Evolutionary conservation across 345 rosid genomes (phyloP).

Genomic region (Draba incana): DNA sequence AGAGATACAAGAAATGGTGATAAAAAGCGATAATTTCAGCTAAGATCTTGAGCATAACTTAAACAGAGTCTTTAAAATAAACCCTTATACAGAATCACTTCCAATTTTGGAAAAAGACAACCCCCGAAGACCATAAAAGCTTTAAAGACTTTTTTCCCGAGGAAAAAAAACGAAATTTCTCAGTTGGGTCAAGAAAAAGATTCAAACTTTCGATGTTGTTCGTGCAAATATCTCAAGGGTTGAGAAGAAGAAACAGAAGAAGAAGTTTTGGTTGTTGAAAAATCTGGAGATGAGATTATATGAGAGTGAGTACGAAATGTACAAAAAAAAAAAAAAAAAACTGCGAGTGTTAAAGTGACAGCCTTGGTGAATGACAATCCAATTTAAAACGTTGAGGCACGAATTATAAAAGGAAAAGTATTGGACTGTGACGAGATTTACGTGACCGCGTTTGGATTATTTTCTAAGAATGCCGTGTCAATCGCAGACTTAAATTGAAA

Average conservation of each 20-base stretch:
- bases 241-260: not conserved
- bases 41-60: conserved; percentile 31
- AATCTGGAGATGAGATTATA: not conserved
- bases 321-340: not conserved
- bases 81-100: not conserved
- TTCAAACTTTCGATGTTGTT: conserved; percentile 23
- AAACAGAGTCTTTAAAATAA: not conserved
- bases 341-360: conserved; percentile 35
- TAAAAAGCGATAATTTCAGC: conserved; percentile 28
- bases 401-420: not conserved
- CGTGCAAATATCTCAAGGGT: conserved; percentile 30
- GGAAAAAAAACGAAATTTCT: not conserved
- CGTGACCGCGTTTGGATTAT: conserved; percentile 30
- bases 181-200: conserved; percentile 16
- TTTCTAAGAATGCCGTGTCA: conserved; percentile 35
- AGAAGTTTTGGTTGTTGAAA: not conserved
- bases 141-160: no score
- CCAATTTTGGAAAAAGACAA: not conserved
- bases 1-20: conserved; percentile 37
- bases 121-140: not conserved
- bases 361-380: conserved; percentile 4
- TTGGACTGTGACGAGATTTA: conserved; percentile 33
- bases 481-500: conserved; percentile 38
- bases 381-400: conserved; percentile 4
- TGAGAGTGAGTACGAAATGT: not conserved